phyloP scores from a whole-genome alignment of 495 filamentous ascomycete species.

The Trichoderma gamsii region DNA sequence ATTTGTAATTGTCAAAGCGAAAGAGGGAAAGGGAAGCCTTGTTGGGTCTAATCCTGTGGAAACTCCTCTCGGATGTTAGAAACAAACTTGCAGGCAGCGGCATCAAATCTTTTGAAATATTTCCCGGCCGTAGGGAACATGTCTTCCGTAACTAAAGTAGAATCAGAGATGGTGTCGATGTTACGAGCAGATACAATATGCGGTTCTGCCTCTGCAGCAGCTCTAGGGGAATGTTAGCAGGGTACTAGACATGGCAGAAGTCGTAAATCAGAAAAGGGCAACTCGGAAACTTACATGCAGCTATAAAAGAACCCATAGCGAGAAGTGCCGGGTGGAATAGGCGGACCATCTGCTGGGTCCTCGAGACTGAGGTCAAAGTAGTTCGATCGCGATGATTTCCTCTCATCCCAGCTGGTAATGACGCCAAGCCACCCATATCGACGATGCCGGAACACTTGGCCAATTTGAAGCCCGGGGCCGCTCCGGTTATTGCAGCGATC shows the following conservation, averaged over 20 bases:
- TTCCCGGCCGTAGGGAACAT: conserved; percentile 70
- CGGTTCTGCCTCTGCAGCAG: conserved; percentile 36
- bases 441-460: conserved; percentile 77
- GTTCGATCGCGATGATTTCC: not conserved
- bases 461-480: conserved; percentile 63
- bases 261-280: not conserved
- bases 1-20: not conserved
- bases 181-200: conserved; percentile 85
- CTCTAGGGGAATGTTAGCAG: not conserved
- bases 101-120: conserved; percentile 85
- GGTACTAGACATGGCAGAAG: not conserved
- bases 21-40: not conserved
- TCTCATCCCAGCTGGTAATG: conserved; percentile 78
- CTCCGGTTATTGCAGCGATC: conserved; percentile 34
- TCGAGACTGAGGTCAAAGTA: not conserved
- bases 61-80: conserved; percentile 83
- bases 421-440: conserved; percentile 74
- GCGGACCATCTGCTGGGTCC: not conserved
- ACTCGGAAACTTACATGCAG: conserved; percentile 50
- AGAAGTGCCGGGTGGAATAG: not conserved
- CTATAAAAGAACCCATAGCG: not conserved
- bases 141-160: conserved; percentile 35
- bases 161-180: conserved; percentile 55
- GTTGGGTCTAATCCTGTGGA: conserved; percentile 65
- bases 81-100: conserved; percentile 58